Base-by-base conservation (phyloP, 176 grass and related monocot species). In the Oryza glumipatula region DNA sequence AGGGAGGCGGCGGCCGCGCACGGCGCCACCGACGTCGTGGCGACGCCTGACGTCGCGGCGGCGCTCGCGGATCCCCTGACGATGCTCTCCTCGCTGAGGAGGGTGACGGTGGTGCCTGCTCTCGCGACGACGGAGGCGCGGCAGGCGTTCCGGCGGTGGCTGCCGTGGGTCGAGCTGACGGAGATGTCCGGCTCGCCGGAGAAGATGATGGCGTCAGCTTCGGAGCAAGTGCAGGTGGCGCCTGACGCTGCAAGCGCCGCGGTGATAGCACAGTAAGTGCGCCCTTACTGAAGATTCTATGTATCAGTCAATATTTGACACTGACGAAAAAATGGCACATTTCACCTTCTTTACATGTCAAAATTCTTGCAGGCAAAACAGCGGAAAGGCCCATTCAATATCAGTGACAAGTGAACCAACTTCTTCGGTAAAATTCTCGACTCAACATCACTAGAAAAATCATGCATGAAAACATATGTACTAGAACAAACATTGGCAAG, bases 21-120 rank as follows among this genome's bases (percentile, higher is more conserved):
- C 39, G 39, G 67, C 14, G 88, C 82, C 23, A 90, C 85, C 1
- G 69, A 90, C 84, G 28, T 93, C 14, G 77, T 86, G 19, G 84
- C 68, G 1, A 75, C 82, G 46, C 72, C 81, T 0, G 84, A 84
- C n/a, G 77, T 13, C 0, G 81, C 33, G 1, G 84, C 74, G 0
- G 48, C 49, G 63, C 73, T 90, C 2, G 80, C 73, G 0, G 83
- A 35, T 39, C 67, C 72, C 33, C 22, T 21, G 19, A 5, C 80
- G 52, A 81, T n/a, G 45, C 83, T 90, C 60, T 28, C 79, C 0
- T 7, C 30, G 28, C 74, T 90, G 16, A 72, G 88, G 75, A 39
- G 74, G 47, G 84, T 86, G n/a, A 74, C 17, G 0, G 61, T 52
- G 74, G 68, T 46, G 38, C n/a, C 88, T 0, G 12, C 52, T 3